Evolutionary conservation across 257 asterid genomes (phyloP).

Genomic region (Paraleonurus japonicus): DNA sequence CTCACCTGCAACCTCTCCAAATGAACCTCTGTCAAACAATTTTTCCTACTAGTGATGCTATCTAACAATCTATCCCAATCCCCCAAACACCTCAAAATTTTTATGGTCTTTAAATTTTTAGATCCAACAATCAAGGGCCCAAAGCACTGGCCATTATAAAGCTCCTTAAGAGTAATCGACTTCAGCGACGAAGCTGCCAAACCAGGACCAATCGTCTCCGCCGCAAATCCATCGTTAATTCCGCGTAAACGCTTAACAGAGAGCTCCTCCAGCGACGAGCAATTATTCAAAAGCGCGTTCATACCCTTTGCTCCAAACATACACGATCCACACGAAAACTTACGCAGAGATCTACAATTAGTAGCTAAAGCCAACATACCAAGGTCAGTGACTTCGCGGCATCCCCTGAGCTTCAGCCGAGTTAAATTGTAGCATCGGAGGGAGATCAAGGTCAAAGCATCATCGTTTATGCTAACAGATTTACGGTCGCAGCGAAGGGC

Average conservation of each 20-base stretch:
- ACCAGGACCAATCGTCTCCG: constrained; percentile 71
- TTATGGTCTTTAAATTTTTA: constrained; percentile 55
- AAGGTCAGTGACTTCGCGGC: constrained; percentile 65
- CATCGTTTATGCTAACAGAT: constrained; percentile 62
- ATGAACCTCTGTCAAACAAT: constrained; percentile 66
- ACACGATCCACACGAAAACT: constrained; percentile 76
- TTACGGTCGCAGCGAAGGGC: constrained; percentile 77
- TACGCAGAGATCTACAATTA: constrained; percentile 59
- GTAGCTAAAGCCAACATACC: constrained; percentile 62
- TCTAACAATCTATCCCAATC: constrained; percentile 78
- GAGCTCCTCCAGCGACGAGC: constrained; percentile 66
- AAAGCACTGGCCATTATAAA: constrained; percentile 70
- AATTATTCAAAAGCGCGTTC: constrained; percentile 67
- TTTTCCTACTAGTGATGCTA: constrained; percentile 40
- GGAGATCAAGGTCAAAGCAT: constrained; percentile 51
- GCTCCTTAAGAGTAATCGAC: constrained; percentile 71
- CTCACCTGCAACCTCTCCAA: constrained; percentile 81
- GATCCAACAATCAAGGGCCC: constrained; percentile 70
- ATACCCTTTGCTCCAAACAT: constrained; percentile 81
- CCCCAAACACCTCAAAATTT: constrained; percentile 73
- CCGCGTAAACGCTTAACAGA: constrained; percentile 78
- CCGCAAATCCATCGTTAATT: constrained; percentile 47
- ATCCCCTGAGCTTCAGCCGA: constrained; percentile 75
- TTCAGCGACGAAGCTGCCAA: constrained; percentile 53
- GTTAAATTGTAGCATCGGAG: constrained; percentile 54